Evolutionary conservation across 1,284 basidiomycete genomes (phyloP), one percentile per base, ranked within the genome.

Genomic region (Sanghuangporus baumii): DNA sequence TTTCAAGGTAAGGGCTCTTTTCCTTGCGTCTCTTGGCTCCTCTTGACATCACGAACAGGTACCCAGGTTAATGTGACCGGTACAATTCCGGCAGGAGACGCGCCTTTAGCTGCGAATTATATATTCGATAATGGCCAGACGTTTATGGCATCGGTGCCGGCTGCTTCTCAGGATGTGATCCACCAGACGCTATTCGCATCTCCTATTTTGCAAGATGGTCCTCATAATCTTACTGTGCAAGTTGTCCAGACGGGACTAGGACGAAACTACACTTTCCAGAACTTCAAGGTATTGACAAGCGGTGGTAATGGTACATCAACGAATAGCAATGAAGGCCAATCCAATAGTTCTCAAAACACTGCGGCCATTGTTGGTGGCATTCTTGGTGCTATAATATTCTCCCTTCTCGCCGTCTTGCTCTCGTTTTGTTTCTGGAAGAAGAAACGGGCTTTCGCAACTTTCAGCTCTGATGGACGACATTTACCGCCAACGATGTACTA

Each of bases 201-300:
- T 2, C 37, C 48, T n/a, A 43, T 55, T 18, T 34, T 63, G 23
- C 16, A 16, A 11, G 18, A 37, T 31, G 62, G 62, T 0, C 18
- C 14, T 26, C 63, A 64, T 43, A 51, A 23, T 18, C 37, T 64
- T 26, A 57, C 37, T 5, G 41, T 64, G 16, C 40, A 61, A 50
- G 63, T 61, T 38, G 14, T 56, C 18, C 16, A 58, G 34, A 61
- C 54, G 11, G 57, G 57, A 16, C 16, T 18, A n/a, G 60, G 40
- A 3, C 59, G 59, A 14, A 64, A 64, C 43, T 64, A 55, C 46
- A 61, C 62, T 8, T 50, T 64, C 8, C 37, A 58, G 9, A 41
- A 48, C 12, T 52, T 60, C 46, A 6, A 52, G 58, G 38, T 43
- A 12, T 16, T 20, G 9, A 40, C 12, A 9, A 56, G 40, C n/a